Base-by-base conservation (phyloP, 495 filamentous ascomycete species). In the Talaromyces adpressus region DNA sequence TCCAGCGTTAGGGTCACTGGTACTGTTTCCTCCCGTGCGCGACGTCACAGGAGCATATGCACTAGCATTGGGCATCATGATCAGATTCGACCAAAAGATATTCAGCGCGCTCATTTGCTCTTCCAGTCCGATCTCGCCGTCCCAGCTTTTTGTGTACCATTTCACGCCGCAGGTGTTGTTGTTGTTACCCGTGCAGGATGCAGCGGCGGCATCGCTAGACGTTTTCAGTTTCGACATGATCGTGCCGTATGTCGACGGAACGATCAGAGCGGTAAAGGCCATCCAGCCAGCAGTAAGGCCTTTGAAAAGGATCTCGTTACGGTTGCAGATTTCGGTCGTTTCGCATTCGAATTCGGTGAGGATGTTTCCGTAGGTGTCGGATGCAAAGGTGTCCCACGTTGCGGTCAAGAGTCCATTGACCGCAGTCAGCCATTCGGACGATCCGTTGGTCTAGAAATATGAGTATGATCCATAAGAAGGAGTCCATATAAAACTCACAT, bases 271-370 rank as follows among this genome's bases (percentile, higher is more conserved):
- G 6, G 85, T 84, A 8, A 83, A 78, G 4, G 87, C 86, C 78
- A 92, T 82, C 86, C 88, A 91, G 6, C 90, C 84, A 5, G 87
- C 75, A 4, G 89, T 77, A 68, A 89, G 89, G 4, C 86, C 87
- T 70, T 91, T 91, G 80, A 92, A 91, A 29, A 84, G 82, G 45
- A 82, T 84, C 65, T 89, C 86, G 69, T 91, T 87, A 41, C 79
- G 67, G 63, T 90, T 81, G 69, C 88, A 90, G 0, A 68, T 78
- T 41, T 72, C 68, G 54, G 75, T 73, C 5, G 81, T 73, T 71
- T 92, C 89, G 72, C 89, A 92, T 12, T 85, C 83, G 25, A 85
- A 78, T 69, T 92, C 89, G 52, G 80, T 78, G 79, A 89, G 83
- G 62, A 87, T 73, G 67, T 84, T 75, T 52, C 77, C 70, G 59